Percentiles rank a stretch among this genome's conserved stretches.
phyloP scores from a whole-genome alignment of 2,329 filamentous ascomycete genomes.

The Stenocarpella maydis region DNA sequence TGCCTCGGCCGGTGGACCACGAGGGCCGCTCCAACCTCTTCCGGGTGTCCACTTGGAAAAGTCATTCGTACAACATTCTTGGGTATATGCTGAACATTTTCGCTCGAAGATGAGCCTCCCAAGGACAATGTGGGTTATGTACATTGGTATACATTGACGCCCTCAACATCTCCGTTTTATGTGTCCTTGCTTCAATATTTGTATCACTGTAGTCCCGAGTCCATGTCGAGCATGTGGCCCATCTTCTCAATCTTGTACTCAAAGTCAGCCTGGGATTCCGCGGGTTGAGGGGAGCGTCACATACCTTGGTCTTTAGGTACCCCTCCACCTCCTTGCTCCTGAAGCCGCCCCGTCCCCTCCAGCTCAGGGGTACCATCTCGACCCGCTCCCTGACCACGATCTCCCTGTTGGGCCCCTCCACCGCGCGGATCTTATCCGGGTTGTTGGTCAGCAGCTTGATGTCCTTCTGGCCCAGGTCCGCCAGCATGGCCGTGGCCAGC shows the following conservation, averaged over 20 bases:
- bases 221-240: slow-evolving; percentile 79
- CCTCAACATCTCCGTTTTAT: neutral
- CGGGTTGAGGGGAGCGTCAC: slow-evolving; percentile 40
- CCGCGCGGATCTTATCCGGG: slow-evolving; percentile 92
- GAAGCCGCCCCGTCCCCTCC: slow-evolving; percentile 87
- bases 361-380: slow-evolving; percentile 93
- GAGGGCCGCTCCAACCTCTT: neutral
- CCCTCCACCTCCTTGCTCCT: slow-evolving; percentile 89
- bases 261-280: slow-evolving; percentile 21
- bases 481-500: slow-evolving; percentile 92
- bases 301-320: slow-evolving; percentile 93
- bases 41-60: neutral
- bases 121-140: neutral
- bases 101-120: neutral
- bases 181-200: neutral
- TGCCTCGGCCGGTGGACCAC: neutral
- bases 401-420: slow-evolving; percentile 91
- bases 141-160: slow-evolving; percentile 10
- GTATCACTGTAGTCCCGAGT: slow-evolving; percentile 38
- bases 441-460: slow-evolving; percentile 94
- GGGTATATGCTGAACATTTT: neutral
- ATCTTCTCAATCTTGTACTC: slow-evolving; percentile 78
- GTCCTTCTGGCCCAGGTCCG: slow-evolving; percentile 81
- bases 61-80: neutral
- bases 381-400: slow-evolving; percentile 88